A percentile compares a stretch with the other conserved stretches of the same genome.
Evolutionary conservation across 2,329 filamentous ascomycete species (phyloP).

Genomic region (Teratosphaeria gauchensis): DNA sequence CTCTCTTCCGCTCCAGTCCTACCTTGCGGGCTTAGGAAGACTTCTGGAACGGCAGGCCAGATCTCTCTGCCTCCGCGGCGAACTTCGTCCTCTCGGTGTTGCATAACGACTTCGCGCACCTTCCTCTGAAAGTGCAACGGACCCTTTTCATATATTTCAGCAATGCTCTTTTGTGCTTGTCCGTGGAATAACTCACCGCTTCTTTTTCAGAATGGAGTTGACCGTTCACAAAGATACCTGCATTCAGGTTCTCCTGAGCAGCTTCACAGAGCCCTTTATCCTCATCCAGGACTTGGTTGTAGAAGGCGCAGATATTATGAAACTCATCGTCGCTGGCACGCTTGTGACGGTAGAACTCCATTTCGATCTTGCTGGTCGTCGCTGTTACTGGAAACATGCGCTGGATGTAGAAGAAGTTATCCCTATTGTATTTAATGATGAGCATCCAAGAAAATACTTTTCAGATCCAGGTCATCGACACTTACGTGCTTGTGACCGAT

Average conservation of each 20-base stretch:
- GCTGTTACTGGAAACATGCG: neutral
- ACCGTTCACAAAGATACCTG: neutral
- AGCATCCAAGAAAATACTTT: neutral
- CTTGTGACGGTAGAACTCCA: neutral
- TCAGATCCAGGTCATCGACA: neutral
- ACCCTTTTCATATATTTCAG: neutral
- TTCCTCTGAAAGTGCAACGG: neutral
- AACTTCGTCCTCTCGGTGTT: neutral
- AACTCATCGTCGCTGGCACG: neutral
- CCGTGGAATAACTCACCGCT: neutral
- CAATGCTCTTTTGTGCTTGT: neutral
- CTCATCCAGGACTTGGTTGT: neutral
- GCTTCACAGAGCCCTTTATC: neutral
- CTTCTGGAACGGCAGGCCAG: neutral
- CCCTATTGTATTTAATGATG: neutral
- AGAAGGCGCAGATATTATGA: neutral
- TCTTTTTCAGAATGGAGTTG: neutral
- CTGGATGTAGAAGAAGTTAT: neutral
- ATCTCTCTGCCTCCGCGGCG: neutral
- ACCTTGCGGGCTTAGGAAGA: neutral
- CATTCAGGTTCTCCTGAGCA: neutral
- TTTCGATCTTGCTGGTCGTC: neutral
- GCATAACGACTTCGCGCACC: neutral
- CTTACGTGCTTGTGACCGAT: neutral
- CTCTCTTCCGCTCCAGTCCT: neutral